Conservation (phyloP, 306 rosid genomes). For the Calophaca sinica region DNA sequence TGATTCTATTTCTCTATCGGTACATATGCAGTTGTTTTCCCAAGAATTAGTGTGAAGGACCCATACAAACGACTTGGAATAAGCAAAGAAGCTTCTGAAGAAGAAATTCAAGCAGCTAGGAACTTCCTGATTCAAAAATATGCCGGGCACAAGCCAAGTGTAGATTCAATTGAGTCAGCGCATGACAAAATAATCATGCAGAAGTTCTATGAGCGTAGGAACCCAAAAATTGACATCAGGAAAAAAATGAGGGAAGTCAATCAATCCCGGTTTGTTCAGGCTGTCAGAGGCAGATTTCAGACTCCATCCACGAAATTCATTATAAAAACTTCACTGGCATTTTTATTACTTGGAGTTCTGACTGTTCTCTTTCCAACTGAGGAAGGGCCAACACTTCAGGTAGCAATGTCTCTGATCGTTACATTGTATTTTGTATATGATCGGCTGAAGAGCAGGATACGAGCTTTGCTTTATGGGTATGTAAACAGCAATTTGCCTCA, state of each 20-base stretch:
- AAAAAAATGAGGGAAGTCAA: slow-evolving; percentile 79
- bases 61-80: slow-evolving; percentile 97
- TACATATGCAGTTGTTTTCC: slow-evolving; percentile 80
- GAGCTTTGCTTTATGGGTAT: slow-evolving; percentile 88
- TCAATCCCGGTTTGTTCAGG: slow-evolving; percentile 80
- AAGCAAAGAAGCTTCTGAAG: slow-evolving; percentile 94
- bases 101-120: slow-evolving; percentile 94
- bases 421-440: slow-evolving; percentile 80
- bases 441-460: slow-evolving; percentile 79
- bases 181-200: slow-evolving; percentile 94
- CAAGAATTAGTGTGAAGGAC: slow-evolving; percentile 87
- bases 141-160: slow-evolving; percentile 88
- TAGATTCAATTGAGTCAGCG: slow-evolving; percentile 94
- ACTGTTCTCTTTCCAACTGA: slow-evolving; percentile 90
- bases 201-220: slow-evolving; percentile 76
- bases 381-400: slow-evolving; percentile 99
- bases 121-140: slow-evolving; percentile 85
- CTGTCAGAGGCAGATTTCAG: slow-evolving; percentile 77
- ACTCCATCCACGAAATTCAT: slow-evolving; percentile 83
- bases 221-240: slow-evolving; percentile 84
- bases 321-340: slow-evolving; percentile 71
- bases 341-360: slow-evolving; percentile 77
- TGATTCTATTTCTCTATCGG: neutral
- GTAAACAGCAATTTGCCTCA: slow-evolving; percentile 40
- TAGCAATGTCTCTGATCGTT: slow-evolving; percentile 81